Evolutionary conservation across 192 early-diverging fungal species (phyloP), one percentile per base, ranked within the genome.

Genomic region (Diversispora eburnea): DNA sequence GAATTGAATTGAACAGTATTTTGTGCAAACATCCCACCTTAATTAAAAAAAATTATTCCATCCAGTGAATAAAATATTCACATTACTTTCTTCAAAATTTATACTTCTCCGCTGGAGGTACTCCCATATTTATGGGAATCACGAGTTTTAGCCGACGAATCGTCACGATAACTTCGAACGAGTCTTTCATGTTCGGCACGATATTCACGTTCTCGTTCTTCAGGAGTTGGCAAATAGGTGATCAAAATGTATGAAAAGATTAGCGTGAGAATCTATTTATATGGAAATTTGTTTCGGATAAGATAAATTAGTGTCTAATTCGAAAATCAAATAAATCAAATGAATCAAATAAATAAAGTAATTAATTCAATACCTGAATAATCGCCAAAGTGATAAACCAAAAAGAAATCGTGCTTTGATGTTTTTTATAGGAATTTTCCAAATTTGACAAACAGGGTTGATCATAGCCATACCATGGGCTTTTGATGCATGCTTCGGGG

Each of bases 401-500:
- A n/a, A 55, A 12, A 6, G 48, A 46, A 9, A 49, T 7, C 8
- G 52, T 20, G 52, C 3, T 33, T 52, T 68, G 67, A 55, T 68
- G 67, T 22, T 52, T 46, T 51, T 68, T 68, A 68, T 76, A 76
- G 20, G 61, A 51, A 22, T 5, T 0, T n/a, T 60, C 43, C n/a
- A 76, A 57, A 60, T 49, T 43, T 4, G 58, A 8, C 15, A 49
- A 76, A 19, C 75, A 76, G 4, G 75, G 25, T 25, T 41, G 60
- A 22, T 76, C 25, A n/a, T 72, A 72, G 15, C 75, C 75, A 19
- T 62, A 76, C 42, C 63, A 56, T 43, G 69, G 15, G 33, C 69
- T 76, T 19, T 76, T 49, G 2, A 51, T 20, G 69, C 75, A 76
- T 19, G 75, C 75, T 17, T 75, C 25, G 3, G 75, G 75, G 19